Percentiles rank a stretch among this genome's conserved stretches.
These are phyloP conservation scores for Ricinus communis DNA, from an alignment of 345 rosid genomes.

Conservation along the genomic window DNA sequence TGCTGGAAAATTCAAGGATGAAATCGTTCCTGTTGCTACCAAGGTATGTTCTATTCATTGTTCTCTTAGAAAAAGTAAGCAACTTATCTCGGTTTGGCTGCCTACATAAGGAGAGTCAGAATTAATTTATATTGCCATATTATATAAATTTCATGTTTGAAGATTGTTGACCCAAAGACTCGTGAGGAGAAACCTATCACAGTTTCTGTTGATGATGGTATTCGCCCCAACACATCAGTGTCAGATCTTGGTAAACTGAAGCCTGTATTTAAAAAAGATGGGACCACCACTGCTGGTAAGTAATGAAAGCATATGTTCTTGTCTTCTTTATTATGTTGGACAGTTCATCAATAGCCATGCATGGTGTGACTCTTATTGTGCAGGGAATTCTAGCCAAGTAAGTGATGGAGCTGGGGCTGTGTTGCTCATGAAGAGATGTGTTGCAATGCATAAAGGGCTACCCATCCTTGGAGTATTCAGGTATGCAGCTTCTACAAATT, in stretches of 20 bases:
- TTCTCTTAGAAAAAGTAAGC: background rate
- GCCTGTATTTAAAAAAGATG: slow-evolving; percentile 85
- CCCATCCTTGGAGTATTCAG: slow-evolving; percentile 93
- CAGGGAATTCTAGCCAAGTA: slow-evolving; percentile 94
- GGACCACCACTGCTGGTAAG: slow-evolving; percentile 91
- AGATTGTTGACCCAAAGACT: slow-evolving; percentile 90
- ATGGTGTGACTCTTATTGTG: slow-evolving; percentile 4
- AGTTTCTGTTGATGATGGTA: slow-evolving; percentile 87
- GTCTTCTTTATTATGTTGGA: background rate
- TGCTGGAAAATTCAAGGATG: slow-evolving; percentile 84
- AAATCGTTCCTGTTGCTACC: slow-evolving; percentile 80
- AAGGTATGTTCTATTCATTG: slow-evolving; percentile 50
- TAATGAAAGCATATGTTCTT: slow-evolving; percentile 6
- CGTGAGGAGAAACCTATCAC: slow-evolving; percentile 69
- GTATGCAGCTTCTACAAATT: slow-evolving; percentile 26
- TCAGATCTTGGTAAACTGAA: slow-evolving; percentile 67
- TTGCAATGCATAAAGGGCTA: slow-evolving; percentile 72
- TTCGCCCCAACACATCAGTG: slow-evolving; percentile 67
- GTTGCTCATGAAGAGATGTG: slow-evolving; percentile 85
- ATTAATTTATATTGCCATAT: slow-evolving; percentile 10
- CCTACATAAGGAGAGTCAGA: background rate
- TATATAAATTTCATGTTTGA: slow-evolving; percentile 20
- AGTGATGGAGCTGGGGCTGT: slow-evolving; percentile 97
- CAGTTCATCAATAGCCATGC: background rate
- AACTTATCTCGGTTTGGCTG: background rate